Evolutionary conservation across 495 filamentous ascomycete genomes (phyloP).

Genomic region (Staphylotrichum longicolle): DNA sequence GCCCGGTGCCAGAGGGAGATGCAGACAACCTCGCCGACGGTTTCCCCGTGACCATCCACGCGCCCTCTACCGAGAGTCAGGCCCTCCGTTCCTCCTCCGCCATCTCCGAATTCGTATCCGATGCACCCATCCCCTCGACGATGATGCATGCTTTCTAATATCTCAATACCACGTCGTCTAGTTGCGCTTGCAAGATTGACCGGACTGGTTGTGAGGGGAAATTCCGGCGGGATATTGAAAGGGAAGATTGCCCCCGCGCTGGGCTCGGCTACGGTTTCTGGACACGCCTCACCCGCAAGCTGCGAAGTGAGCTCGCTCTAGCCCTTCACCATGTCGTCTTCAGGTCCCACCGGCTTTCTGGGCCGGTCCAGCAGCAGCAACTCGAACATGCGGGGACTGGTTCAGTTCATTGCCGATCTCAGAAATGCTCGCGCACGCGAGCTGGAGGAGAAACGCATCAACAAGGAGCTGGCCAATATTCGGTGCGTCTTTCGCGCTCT

Average conservation of each 20-base stretch:
- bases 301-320: not conserved
- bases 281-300: not conserved
- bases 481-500: slow-evolving; percentile 47
- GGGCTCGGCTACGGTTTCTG: not conserved
- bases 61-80: slow-evolving; percentile 3
- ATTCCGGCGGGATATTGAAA: not conserved
- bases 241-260: not conserved
- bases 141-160: slow-evolving; percentile 4
- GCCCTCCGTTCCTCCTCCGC: not conserved
- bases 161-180: not conserved
- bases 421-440: slow-evolving; percentile 93
- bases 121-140: not conserved
- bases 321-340: slow-evolving; percentile 50
- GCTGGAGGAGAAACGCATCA: slow-evolving; percentile 97
- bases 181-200: not conserved
- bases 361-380: slow-evolving; percentile 59
- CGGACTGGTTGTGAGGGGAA: not conserved
- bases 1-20: slow-evolving; percentile 8
- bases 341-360: slow-evolving; percentile 55
- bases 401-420: slow-evolving; percentile 97
- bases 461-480: slow-evolving; percentile 99
- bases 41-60: slow-evolving; percentile 8
- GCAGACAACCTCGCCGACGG: slow-evolving; percentile 1
- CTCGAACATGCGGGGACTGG: slow-evolving; percentile 79
- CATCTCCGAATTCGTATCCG: not conserved